Evolutionary conservation across 2,329 filamentous ascomycete genomes (phyloP).

Genomic region (Cryoendolithus antarcticus): DNA sequence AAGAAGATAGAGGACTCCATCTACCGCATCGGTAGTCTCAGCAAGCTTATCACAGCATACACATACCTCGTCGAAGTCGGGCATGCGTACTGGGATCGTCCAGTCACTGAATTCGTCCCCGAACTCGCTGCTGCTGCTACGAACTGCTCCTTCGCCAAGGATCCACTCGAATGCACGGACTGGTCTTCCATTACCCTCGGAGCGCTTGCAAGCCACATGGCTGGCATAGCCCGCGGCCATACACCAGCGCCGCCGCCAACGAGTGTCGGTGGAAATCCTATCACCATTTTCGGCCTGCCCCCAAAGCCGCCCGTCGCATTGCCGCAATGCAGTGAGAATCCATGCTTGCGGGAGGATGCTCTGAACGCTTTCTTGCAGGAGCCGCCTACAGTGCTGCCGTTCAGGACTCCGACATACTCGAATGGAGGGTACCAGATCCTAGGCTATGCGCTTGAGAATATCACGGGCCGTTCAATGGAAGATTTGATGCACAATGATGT

Average conservation of each 20-base stretch:
- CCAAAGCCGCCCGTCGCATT: constrained; percentile 2
- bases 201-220: constrained; percentile 34
- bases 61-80: constrained; percentile 29
- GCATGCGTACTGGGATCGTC: constrained; percentile 25
- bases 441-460: constrained; percentile 33
- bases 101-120: constrained; percentile 36
- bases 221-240: constrained; percentile 24
- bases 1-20: constrained; percentile 6
- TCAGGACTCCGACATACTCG: constrained; percentile 36
- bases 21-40: constrained; percentile 8
- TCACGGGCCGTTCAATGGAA: constrained; percentile 28
- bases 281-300: constrained; percentile 2
- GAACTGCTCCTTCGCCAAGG: constrained; percentile 10
- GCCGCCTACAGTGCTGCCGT: constrained; percentile 30
- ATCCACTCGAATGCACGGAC: constrained; percentile 24
- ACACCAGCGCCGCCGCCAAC: not conserved
- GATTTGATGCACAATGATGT: constrained; percentile 30
- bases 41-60: constrained; percentile 22
- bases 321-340: constrained; percentile 14
- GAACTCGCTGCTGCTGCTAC: constrained; percentile 20
- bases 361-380: constrained; percentile 23
- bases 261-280: not conserved
- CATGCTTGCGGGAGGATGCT: constrained; percentile 21
- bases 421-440: constrained; percentile 36
- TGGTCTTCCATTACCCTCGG: constrained; percentile 39